Evolutionary conservation across 495 filamentous ascomycete species (phyloP).

Genomic region (Aspergillus haitiensis): DNA sequence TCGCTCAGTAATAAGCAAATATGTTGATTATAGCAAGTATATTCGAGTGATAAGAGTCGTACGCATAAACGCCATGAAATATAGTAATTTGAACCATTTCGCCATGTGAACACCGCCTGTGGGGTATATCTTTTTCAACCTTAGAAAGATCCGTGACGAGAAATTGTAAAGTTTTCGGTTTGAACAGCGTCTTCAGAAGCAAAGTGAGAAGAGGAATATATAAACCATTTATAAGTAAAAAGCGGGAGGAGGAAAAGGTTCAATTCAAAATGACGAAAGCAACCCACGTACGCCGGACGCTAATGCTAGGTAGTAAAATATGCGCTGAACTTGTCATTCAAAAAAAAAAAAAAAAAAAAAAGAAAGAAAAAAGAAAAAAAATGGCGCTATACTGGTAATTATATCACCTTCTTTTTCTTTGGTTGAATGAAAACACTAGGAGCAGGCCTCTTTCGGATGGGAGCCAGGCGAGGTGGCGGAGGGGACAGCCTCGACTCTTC

Average conservation of each 20-base stretch:
- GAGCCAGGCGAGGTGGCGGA: slow-evolving; percentile 23
- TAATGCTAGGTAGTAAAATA: slow-evolving; percentile 2
- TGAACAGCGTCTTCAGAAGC: too few relatives aligned
- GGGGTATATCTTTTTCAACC: too few relatives aligned
- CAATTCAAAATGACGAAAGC: background rate
- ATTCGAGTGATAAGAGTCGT: too few relatives aligned
- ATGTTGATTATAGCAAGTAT: too few relatives aligned
- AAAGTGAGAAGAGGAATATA: too few relatives aligned
- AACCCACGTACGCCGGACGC: background rate
- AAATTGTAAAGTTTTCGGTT: too few relatives aligned
- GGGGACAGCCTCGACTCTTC: slow-evolving; percentile 15
- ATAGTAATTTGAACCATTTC: too few relatives aligned
- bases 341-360: background rate
- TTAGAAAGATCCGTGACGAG: too few relatives aligned
- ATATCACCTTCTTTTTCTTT: slow-evolving; percentile 35
- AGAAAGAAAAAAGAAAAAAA: background rate
- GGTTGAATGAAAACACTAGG: slow-evolving; percentile 44
- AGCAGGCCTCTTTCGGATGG: slow-evolving; percentile 36
- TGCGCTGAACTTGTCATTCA: background rate
- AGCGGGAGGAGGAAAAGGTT: background rate
- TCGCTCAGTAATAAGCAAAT: too few relatives aligned
- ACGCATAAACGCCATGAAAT: too few relatives aligned
- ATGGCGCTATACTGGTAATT: background rate
- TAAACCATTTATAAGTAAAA: slow-evolving; percentile 1
- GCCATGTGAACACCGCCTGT: too few relatives aligned